These are phyloP conservation scores for Lotmaria passim DNA, from an alignment of 208 protist species.

Conservation along the genomic window DNA sequence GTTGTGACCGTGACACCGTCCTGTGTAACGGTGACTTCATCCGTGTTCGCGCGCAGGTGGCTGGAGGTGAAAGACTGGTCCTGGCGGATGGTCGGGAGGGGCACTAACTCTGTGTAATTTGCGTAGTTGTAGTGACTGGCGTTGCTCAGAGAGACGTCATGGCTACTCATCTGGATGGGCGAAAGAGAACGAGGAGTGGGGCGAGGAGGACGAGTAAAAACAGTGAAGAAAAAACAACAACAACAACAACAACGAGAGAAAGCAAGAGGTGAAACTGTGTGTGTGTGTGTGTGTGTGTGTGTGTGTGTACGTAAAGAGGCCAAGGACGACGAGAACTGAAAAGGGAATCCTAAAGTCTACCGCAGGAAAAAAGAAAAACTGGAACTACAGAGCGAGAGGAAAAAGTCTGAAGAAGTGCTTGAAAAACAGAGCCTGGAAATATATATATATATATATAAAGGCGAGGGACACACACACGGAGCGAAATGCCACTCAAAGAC, in stretches of 20 bases:
- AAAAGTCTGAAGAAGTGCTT: not conserved
- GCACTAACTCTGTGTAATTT: conserved; percentile 24
- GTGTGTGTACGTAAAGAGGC: too few relatives aligned
- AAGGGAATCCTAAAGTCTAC: too few relatives aligned
- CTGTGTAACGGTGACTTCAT: not conserved
- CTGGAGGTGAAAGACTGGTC: not conserved
- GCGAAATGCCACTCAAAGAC: conserved; percentile 11
- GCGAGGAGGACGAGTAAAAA: too few relatives aligned
- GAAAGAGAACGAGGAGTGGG: not conserved
- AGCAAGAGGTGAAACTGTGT: not conserved
- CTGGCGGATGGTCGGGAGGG: conserved; percentile 26
- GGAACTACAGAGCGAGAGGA: conserved; percentile 1
- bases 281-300: too few relatives aligned
- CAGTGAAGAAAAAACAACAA: not conserved
- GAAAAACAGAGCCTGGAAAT: not conserved
- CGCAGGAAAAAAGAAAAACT: not conserved
- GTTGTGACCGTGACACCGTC: conserved; percentile 6
- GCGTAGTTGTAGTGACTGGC: conserved; percentile 42
- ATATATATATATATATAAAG: not conserved
- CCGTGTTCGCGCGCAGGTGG: not conserved
- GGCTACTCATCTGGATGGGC: conserved; percentile 39
- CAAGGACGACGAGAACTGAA: too few relatives aligned
- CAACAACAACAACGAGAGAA: not conserved
- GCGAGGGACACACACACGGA: conserved; percentile 4
- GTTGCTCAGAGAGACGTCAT: conserved; percentile 40